Evolutionary conservation across 2,329 filamentous ascomycete species (phyloP).

Genomic region (Penicillium sp.): DNA sequence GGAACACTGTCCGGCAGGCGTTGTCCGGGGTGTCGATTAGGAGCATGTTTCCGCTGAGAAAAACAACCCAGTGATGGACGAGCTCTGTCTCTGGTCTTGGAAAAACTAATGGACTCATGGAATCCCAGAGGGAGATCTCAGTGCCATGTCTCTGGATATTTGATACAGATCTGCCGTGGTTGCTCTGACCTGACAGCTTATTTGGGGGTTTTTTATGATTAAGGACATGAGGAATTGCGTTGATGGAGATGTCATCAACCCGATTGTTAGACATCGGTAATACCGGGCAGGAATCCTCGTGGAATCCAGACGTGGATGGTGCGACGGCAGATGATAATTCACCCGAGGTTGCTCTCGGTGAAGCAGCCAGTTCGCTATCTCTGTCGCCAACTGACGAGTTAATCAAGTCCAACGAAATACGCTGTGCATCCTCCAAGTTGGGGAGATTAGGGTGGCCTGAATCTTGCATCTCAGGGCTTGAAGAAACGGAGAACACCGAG

Average conservation of each 20-base stretch:
- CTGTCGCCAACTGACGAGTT: background rate
- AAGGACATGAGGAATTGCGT: background rate
- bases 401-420: background rate
- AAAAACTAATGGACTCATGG: constrained; percentile 9
- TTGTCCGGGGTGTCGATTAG: constrained; percentile 25
- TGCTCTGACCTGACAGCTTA: no score
- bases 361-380: background rate
- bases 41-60: constrained; percentile 25
- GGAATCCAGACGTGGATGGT: background rate
- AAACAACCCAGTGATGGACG: constrained; percentile 26
- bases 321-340: background rate
- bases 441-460: background rate
- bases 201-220: background rate
- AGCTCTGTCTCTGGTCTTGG: constrained; percentile 18
- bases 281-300: background rate
- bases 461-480: background rate
- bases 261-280: background rate
- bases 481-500: constrained; percentile 17
- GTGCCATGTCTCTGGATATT: background rate
- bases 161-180: background rate
- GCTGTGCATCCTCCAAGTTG: background rate
- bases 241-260: background rate
- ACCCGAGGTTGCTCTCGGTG: background rate
- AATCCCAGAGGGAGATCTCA: background rate
- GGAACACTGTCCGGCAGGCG: constrained; percentile 23